Base-by-base conservation (phyloP, 2,329 filamentous ascomycete genomes). In the Pseudocercospora cruenta region DNA sequence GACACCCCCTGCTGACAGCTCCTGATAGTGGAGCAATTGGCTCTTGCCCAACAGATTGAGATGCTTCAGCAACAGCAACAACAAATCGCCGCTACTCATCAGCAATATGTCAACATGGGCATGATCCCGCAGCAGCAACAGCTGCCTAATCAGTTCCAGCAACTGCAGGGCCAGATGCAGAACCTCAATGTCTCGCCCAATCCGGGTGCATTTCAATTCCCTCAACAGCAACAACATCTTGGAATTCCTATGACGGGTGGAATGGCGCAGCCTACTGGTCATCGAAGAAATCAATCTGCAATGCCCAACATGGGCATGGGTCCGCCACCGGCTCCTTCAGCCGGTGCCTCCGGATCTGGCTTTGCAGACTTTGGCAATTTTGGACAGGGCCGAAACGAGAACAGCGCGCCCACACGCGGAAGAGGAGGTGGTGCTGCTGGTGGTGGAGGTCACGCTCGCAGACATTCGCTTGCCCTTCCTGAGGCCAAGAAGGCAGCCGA, bases 401-500 rank as follows among this genome's bases (percentile, higher is more conserved):
- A 91, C 77, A 82, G 85, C 72, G 84, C 86, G 75, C 82, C 87
- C 75, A 88, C 70, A 28, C 91, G 92, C 74, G 90, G 90, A 68
- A 90, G 93, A 75, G 90, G 91, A 70, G 90, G 90, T 68, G 85
- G 86, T 62, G 85, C 88, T 67, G 84, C 88, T 68, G 89, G 85
- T 68, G 89, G 85, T 67, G 81, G 89, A 74, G 94, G 94, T 68
- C 95, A 99, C 78, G 91, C 96, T 80, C 89, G 95, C 77, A 90
- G 95, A 80, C 95, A 99, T 82, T 99, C 95, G 21, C 85, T 99
- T 70, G 95, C 94, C 69, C 84, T 99, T 70, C 92, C 94, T 43
- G 95, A 99, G 80, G 95, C 95, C 58, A 98, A 97, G 82, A 98
- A 97, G 83, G 95, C 95, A 57, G 95, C 95, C 64, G 95, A 99